Percentiles rank a stretch among this genome's conserved stretches.
These are phyloP conservation scores for Podospora appendiculata DNA, from an alignment of 495 filamentous ascomycete genomes.

Conservation along the genomic window DNA sequence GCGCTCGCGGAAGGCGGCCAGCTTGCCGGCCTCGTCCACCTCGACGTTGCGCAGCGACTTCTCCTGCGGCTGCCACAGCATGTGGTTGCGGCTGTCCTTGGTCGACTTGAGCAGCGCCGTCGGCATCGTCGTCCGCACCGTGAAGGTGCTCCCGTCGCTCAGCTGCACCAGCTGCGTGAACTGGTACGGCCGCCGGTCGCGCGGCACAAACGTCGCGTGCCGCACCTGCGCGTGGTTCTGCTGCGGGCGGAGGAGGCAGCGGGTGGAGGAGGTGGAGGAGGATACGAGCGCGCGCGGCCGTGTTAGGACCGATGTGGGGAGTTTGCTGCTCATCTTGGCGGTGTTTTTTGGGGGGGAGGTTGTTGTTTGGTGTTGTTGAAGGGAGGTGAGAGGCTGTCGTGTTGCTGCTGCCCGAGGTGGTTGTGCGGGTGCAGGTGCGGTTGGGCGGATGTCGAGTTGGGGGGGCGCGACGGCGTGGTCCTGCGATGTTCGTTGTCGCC, in stretches of 20 bases:
- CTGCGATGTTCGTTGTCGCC: no score
- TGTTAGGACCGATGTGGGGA: constrained; percentile 19
- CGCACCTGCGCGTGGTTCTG: constrained; percentile 40
- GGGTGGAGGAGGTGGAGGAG: constrained; percentile 9
- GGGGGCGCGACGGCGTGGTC: no score
- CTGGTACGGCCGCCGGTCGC: constrained; percentile 84
- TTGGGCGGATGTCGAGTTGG: neutral
- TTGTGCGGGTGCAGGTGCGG: neutral
- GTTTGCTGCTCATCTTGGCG: constrained; percentile 23
- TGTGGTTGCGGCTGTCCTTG: constrained; percentile 82
- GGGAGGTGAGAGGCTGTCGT: no score
- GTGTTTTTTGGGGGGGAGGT: neutral
- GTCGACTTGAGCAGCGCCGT: constrained; percentile 63
- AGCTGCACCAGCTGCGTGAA: constrained; percentile 95
- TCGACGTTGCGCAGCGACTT: constrained; percentile 78
- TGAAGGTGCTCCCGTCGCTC: constrained; percentile 83
- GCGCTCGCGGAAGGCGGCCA: constrained; percentile 73
- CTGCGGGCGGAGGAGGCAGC: constrained; percentile 18
- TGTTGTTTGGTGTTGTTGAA: neutral
- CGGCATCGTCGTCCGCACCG: constrained; percentile 82
- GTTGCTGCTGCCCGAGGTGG: neutral
- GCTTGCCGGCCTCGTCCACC: constrained; percentile 87
- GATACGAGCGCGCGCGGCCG: constrained; percentile 9
- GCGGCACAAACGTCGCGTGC: constrained; percentile 82
- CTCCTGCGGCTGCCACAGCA: constrained; percentile 81